phyloP scores from a whole-genome alignment of 2,329 filamentous ascomycete genomes.

The Pyrenophora teres region DNA sequence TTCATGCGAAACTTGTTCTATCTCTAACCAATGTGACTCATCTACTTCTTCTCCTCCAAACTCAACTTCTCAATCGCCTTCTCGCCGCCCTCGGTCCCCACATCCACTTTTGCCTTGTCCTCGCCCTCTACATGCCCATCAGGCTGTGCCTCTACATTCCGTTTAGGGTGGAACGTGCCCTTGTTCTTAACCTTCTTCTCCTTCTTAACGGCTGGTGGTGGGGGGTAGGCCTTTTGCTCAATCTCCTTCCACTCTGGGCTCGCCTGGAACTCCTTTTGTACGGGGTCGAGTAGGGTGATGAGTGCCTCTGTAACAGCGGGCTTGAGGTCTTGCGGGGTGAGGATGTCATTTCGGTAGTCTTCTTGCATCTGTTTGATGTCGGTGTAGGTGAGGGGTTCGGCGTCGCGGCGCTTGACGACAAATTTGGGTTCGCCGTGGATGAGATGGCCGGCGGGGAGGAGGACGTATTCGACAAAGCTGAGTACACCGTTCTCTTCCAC shows the following conservation, averaged over 20 bases:
- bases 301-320: slow-evolving; percentile 77
- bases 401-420: slow-evolving; percentile 67
- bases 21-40: background rate
- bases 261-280: slow-evolving; percentile 72
- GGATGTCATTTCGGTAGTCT: slow-evolving; percentile 80
- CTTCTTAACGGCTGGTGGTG: slow-evolving; percentile 61
- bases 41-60: slow-evolving; percentile 37
- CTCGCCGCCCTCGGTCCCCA: slow-evolving; percentile 46
- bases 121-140: slow-evolving; percentile 53
- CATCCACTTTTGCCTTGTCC: slow-evolving; percentile 49
- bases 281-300: slow-evolving; percentile 74
- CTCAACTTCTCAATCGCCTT: slow-evolving; percentile 41
- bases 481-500: slow-evolving; percentile 86
- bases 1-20: too few species aligned
- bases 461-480: slow-evolving; percentile 82
- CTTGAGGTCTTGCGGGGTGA: slow-evolving; percentile 88
- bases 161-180: slow-evolving; percentile 65
- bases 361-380: slow-evolving; percentile 73
- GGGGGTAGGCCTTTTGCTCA: slow-evolving; percentile 80
- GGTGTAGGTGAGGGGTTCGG: slow-evolving; percentile 81
- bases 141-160: slow-evolving; percentile 50
- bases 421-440: slow-evolving; percentile 63
- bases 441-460: slow-evolving; percentile 77
- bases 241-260: slow-evolving; percentile 81
- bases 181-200: slow-evolving; percentile 79